Percentiles rank a stretch among this genome's conserved stretches.
These are phyloP conservation scores for Cnidoscolus chayamansa DNA, from an alignment of 441 rosid genomes.

Conservation along the genomic window DNA sequence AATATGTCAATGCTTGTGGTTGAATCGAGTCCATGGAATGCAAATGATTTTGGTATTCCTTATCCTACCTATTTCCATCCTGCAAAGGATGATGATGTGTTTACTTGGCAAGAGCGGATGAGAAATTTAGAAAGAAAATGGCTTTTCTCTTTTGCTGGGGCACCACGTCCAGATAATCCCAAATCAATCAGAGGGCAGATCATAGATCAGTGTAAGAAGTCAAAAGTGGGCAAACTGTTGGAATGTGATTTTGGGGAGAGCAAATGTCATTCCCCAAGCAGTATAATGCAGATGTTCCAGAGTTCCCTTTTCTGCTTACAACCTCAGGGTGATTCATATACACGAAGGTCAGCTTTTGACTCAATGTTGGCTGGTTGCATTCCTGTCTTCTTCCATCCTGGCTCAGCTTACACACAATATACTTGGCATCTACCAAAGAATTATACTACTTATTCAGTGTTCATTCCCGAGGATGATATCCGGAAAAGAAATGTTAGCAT, in stretches of 20 bases:
- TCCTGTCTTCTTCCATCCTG: conserved; percentile 92
- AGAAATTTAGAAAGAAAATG: conserved; percentile 83
- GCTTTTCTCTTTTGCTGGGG: conserved; percentile 97
- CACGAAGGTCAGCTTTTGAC: conserved; percentile 84
- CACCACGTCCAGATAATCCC: conserved; percentile 80
- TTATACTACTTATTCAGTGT: conserved; percentile 71
- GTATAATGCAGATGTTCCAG: conserved; percentile 91
- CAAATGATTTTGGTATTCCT: conserved; percentile 91
- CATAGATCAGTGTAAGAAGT: conserved; percentile 66
- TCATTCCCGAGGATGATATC: conserved; percentile 81
- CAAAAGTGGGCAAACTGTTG: conserved; percentile 66
- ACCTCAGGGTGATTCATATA: conserved; percentile 92
- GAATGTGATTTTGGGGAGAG: conserved; percentile 98
- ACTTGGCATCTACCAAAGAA: conserved; percentile 94
- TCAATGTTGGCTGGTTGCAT: conserved; percentile 88
- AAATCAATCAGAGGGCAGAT: conserved; percentile 92
- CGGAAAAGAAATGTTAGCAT: conserved; percentile 72
- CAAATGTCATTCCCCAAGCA: conserved; percentile 96
- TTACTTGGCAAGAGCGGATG: conserved; percentile 89
- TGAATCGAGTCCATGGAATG: conserved; percentile 97
- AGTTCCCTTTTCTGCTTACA: conserved; percentile 81
- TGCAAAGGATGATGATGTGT: conserved; percentile 84
- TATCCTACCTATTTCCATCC: conserved; percentile 97
- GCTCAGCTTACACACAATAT: conserved; percentile 86
- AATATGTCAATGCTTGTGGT: conserved; percentile 99